phyloP scores from a whole-genome alignment of 2,329 filamentous ascomycete genomes.

The Nothophoma quercina region DNA sequence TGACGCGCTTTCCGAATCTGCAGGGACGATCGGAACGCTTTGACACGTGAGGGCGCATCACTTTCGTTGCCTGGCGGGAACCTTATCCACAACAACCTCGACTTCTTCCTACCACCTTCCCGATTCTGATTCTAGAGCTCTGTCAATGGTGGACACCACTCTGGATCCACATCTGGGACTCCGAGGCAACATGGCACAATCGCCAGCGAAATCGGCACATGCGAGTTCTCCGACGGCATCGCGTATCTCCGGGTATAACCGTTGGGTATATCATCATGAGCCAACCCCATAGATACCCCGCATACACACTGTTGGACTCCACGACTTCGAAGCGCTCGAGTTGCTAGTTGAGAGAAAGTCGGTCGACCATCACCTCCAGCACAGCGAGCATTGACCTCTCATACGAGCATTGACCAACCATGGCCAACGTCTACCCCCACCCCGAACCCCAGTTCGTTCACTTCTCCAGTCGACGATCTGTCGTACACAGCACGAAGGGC shows the following conservation, averaged over 20 bases:
- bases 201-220: slow-evolving; percentile 33
- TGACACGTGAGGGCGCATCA: slow-evolving; percentile 35
- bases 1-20: slow-evolving; percentile 34
- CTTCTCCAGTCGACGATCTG: slow-evolving; percentile 83
- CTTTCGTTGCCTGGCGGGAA: slow-evolving; percentile 2
- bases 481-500: slow-evolving; percentile 90
- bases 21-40: slow-evolving; percentile 22
- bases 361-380: neutral
- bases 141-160: neutral
- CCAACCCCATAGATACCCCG: slow-evolving; percentile 13
- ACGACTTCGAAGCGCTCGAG: neutral
- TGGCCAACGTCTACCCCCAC: slow-evolving; percentile 58
- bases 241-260: slow-evolving; percentile 41
- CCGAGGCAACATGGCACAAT: slow-evolving; percentile 22
- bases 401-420: slow-evolving; percentile 6
- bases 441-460: slow-evolving; percentile 63
- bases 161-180: neutral
- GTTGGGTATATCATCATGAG: slow-evolving; percentile 20
- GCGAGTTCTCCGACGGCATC: slow-evolving; percentile 28
- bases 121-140: slow-evolving; percentile 1
- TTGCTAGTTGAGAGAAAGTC: neutral
- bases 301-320: slow-evolving; percentile 1
- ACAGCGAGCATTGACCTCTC: neutral
- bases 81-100: slow-evolving; percentile 4
- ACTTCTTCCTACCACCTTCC: slow-evolving; percentile 21